Conservation (phyloP, 768 basidiomycete genomes). For the Termitomyces sp. region DNA sequence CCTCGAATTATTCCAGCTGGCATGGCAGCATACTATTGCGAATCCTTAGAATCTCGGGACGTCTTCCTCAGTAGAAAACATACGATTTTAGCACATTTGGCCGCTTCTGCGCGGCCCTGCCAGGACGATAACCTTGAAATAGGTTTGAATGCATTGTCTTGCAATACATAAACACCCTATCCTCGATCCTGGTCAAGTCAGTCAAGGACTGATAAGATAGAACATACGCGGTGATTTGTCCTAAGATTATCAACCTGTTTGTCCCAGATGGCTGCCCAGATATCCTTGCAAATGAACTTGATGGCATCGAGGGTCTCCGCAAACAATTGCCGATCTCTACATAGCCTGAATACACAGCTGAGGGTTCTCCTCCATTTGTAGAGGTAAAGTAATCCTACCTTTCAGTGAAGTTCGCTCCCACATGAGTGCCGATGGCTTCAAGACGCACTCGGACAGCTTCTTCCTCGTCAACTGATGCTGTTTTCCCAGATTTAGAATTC, state of each 20-base stretch:
- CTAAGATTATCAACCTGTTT: slow-evolving; percentile 95
- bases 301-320: slow-evolving; percentile 83
- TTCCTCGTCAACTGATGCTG: slow-evolving; percentile 50
- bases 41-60: neutral
- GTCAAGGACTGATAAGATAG: neutral
- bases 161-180: slow-evolving; percentile 90
- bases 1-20: slow-evolving; percentile 83
- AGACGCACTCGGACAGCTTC: slow-evolving; percentile 64
- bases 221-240: slow-evolving; percentile 86
- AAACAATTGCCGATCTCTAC: slow-evolving; percentile 70
- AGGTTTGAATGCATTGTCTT: slow-evolving; percentile 88
- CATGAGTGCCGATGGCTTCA: slow-evolving; percentile 81
- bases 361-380: neutral
- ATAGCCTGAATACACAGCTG: slow-evolving; percentile 46
- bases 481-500: slow-evolving; percentile 28
- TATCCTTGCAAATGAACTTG: slow-evolving; percentile 94
- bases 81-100: slow-evolving; percentile 68
- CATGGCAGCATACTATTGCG: slow-evolving; percentile 68
- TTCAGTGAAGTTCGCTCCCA: slow-evolving; percentile 84
- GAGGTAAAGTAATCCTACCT: slow-evolving; percentile 41
- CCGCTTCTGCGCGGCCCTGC: slow-evolving; percentile 70
- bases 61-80: slow-evolving; percentile 15
- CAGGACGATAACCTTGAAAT: slow-evolving; percentile 77
- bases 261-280: slow-evolving; percentile 91
- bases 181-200: neutral